Base-by-base conservation (phyloP, 345 rosid genomes). In the Populus ilicifolia region DNA sequence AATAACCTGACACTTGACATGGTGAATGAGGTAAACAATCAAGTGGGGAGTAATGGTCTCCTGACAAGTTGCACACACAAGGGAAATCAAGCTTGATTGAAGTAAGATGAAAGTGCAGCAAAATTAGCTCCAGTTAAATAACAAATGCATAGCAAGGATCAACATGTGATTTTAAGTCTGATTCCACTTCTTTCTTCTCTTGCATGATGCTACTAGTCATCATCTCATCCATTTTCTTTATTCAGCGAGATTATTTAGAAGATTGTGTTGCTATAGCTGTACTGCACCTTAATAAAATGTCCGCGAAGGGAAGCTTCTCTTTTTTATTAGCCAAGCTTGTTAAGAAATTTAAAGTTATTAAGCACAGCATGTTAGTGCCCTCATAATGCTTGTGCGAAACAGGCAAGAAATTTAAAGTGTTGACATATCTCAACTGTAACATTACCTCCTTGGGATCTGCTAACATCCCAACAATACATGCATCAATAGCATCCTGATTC, bases 401-500 rank as follows among this genome's bases (percentile, higher is more conserved):
- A 41, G 44, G 44, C 36, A 33, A 7, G 6, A 41, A 41, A 41
- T 7, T 2, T 5, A 1, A 50, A 50, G n/a, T 50, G 20, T 50
- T 50, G 18, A 18, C 56, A 50, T 50, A 18, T 50, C 56, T 50
- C 56, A 1, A 50, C 56, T 50, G 54, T 35, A 27, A 46, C 56
- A 33, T 50, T 75, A 88, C 91, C 90, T 89, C 91, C 70, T 83
- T 84, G 16, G 91, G 89, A 48, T 89, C 89, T 33, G 84, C 86
- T 68, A 89, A 71, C 91, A 89, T 89, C 54, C 89, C 89, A 38
- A 89, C 91, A 76, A 89, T 85, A 67, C 91, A 89, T 33, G 91
- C 85, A 81, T 89, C 89, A 35, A 89, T 90, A 41, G 97, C 95
- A 82, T 92, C 97, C 68, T 92, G 94, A 80, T 92, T 92, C 81